phyloP scores from a whole-genome alignment of 73 alveolate genomes.

The Stentor roeselii region DNA sequence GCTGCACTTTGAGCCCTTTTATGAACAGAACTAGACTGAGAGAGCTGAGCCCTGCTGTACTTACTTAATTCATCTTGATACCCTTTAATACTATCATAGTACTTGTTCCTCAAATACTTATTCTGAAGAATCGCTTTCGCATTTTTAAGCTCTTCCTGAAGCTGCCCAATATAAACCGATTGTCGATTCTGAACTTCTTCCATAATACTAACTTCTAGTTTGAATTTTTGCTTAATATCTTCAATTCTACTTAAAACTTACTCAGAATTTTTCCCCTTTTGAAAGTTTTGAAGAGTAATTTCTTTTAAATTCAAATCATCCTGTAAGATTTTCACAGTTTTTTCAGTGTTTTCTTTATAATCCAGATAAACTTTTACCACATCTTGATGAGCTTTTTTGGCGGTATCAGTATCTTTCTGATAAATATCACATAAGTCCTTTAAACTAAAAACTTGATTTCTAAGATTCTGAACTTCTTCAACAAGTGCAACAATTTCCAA shows the following conservation, averaged over 20 bases:
- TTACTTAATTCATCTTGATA: neutral
- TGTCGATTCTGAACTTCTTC: neutral
- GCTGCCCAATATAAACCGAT: neutral
- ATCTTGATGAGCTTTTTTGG: neutral
- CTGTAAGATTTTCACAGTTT: no score
- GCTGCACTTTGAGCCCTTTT: no score
- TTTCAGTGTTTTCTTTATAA: no score
- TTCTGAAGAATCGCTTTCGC: constrained; percentile 3
- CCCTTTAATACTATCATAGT: neutral
- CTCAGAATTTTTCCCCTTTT: neutral
- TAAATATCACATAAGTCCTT: neutral
- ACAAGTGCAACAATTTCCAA: neutral
- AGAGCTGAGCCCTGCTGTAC: no score
- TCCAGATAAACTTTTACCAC: neutral
- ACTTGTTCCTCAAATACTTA: neutral
- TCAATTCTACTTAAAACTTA: neutral
- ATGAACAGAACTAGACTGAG: no score
- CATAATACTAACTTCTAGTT: neutral
- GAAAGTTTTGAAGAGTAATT: no score
- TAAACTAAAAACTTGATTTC: neutral
- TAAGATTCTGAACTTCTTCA: neutral
- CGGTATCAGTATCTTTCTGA: neutral
- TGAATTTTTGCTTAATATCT: no score
- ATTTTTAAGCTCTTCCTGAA: constrained; percentile 8
- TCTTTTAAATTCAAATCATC: no score